phyloP scores from a whole-genome alignment of 139 green algal genomes.

The Chlamydomonas asymmetrica region DNA sequence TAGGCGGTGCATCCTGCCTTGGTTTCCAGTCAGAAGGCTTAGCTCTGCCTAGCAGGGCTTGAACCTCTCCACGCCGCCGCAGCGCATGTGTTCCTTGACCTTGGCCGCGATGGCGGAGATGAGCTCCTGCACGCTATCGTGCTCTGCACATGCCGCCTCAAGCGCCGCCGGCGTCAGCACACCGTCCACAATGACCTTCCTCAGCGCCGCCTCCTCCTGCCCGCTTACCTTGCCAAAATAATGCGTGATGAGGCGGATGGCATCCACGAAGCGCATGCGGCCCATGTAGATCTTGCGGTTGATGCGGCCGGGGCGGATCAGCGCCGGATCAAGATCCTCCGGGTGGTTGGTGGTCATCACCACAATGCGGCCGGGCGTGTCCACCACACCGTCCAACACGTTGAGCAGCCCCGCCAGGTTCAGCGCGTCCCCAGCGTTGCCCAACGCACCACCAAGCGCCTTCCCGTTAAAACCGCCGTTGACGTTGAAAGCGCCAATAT shows the following conservation, averaged over 20 bases:
- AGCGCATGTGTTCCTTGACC: not conserved
- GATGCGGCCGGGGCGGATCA: slow-evolving; percentile 37
- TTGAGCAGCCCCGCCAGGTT: slow-evolving; percentile 27
- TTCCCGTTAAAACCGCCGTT: too few species aligned
- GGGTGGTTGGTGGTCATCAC: slow-evolving; percentile 51
- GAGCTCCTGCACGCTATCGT: slow-evolving; percentile 36
- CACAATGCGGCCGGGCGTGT: slow-evolving; percentile 36
- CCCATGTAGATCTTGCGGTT: slow-evolving; percentile 49
- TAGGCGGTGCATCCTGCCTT: too few species aligned
- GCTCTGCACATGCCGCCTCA: slow-evolving; percentile 60
- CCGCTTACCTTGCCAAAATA: slow-evolving; percentile 39
- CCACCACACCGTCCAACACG: slow-evolving; percentile 44
- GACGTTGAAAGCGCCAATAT: not conserved
- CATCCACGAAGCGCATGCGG: slow-evolving; percentile 33
- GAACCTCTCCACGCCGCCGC: not conserved
- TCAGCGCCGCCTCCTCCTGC: slow-evolving; percentile 5
- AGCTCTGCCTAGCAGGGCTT: slow-evolving; percentile 1
- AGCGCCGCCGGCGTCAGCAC: slow-evolving; percentile 52
- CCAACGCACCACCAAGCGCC: too few species aligned
- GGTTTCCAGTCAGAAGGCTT: too few species aligned
- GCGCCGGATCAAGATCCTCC: slow-evolving; percentile 45
- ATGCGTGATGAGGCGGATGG: slow-evolving; percentile 46
- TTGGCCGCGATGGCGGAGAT: slow-evolving; percentile 13
- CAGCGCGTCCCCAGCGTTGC: not conserved
- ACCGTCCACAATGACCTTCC: slow-evolving; percentile 24